Percentiles rank a stretch among this genome's conserved stretches.
These are phyloP conservation scores for Musa balbisiana DNA, from an alignment of 202 grass and related monocot genomes.

Conservation along the genomic window DNA sequence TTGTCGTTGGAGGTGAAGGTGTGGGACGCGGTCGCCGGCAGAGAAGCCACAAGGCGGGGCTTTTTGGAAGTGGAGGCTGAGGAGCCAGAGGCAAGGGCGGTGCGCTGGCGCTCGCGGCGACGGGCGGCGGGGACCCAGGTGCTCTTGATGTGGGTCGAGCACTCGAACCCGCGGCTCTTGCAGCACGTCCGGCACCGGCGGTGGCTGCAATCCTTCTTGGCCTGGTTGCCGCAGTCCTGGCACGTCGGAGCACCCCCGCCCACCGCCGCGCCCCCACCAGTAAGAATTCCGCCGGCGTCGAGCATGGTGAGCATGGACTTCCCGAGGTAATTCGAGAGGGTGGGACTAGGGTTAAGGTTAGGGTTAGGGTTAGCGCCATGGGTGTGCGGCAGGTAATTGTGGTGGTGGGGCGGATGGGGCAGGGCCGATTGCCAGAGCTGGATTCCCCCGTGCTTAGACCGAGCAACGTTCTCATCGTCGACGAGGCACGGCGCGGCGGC, in stretches of 20 bases:
- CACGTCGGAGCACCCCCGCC: slow-evolving; percentile 45
- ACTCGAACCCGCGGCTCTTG: slow-evolving; percentile 88
- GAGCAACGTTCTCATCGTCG: slow-evolving; percentile 34
- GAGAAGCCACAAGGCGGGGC: slow-evolving; percentile 56
- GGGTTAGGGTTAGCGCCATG: slow-evolving; percentile 64
- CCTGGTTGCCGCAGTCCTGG: slow-evolving; percentile 97
- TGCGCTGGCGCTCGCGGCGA: slow-evolving; percentile 68
- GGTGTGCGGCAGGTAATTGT: slow-evolving; percentile 3
- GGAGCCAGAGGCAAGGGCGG: slow-evolving; percentile 22
- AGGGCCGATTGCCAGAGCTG: slow-evolving; percentile 61
- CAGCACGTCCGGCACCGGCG: slow-evolving; percentile 80
- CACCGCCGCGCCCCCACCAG: slow-evolving; percentile 29
- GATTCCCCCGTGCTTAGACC: slow-evolving; percentile 30
- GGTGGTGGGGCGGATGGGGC: slow-evolving; percentile 26
- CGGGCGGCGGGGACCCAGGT: slow-evolving; percentile 89
- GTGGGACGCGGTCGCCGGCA: slow-evolving; percentile 59
- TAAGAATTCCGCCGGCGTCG: slow-evolving; percentile 30
- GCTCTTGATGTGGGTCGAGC: slow-evolving; percentile 91
- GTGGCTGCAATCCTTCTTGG: slow-evolving; percentile 85
- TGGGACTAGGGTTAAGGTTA: slow-evolving; percentile 43
- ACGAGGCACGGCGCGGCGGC: slow-evolving; percentile 47
- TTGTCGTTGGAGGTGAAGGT: slow-evolving; percentile 82
- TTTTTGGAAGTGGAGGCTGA: slow-evolving; percentile 50
- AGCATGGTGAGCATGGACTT: slow-evolving; percentile 60
- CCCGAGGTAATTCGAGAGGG: slow-evolving; percentile 53